phyloP scores from a whole-genome alignment of 352 stramenopile species.

The Pythium phragmiticola region DNA sequence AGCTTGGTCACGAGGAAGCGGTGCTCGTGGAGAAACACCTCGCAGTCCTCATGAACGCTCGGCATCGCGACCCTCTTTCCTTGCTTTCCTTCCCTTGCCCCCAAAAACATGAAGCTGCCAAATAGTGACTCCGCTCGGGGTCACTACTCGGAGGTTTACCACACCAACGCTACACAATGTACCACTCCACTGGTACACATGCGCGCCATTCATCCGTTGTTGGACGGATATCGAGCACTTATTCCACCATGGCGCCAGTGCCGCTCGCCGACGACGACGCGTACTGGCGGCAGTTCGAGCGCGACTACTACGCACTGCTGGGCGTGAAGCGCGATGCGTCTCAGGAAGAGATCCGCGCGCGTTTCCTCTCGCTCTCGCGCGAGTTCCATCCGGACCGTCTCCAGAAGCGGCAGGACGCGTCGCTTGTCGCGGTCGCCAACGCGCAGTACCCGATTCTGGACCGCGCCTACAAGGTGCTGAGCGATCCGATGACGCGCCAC shows the following conservation, averaged over 20 bases:
- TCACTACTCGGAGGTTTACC: neutral
- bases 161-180: conserved; percentile 6
- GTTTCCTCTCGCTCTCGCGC: conserved; percentile 70
- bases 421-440: conserved; percentile 65
- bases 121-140: neutral
- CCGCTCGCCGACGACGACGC: conserved; percentile 25
- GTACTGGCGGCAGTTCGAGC: conserved; percentile 59
- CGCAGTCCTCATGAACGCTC: conserved; percentile 72
- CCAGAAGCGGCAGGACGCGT: conserved; percentile 40
- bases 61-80: conserved; percentile 22
- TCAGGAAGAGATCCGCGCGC: conserved; percentile 60
- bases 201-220: conserved; percentile 3
- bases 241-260: neutral
- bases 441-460: conserved; percentile 78
- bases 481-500: conserved; percentile 55
- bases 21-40: conserved; percentile 77
- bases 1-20: conserved; percentile 84
- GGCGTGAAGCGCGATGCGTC: conserved; percentile 56
- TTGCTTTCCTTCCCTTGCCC: neutral
- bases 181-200: conserved; percentile 3
- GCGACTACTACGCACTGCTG: conserved; percentile 85
- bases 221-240: neutral
- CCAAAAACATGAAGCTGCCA: neutral
- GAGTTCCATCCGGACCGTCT: conserved; percentile 86
- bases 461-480: conserved; percentile 81